Percentiles rank a stretch among this genome's conserved stretches.
Conservation (phyloP, 768 basidiomycete species). For the Lactifluus hygrophoroides region DNA sequence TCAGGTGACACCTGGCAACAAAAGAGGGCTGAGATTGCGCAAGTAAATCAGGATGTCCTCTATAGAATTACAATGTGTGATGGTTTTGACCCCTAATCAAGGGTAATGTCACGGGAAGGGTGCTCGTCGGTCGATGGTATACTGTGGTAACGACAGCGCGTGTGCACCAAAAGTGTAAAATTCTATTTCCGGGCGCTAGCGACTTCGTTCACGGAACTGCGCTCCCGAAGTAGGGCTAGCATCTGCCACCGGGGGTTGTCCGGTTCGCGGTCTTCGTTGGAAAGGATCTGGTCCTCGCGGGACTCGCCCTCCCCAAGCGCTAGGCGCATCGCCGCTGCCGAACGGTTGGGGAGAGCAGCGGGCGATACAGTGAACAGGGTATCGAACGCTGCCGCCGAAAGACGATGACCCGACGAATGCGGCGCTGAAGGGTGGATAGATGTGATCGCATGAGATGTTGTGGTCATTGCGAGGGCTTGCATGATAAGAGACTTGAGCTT, state of each 20-base stretch:
- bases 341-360: slow-evolving; percentile 68
- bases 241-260: slow-evolving; percentile 71
- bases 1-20: too few relatives aligned
- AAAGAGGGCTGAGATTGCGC: background rate
- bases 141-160: background rate
- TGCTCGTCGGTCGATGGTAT: background rate
- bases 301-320: slow-evolving; percentile 47
- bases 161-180: background rate
- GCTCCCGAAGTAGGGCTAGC: slow-evolving; percentile 61
- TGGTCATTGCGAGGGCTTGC: slow-evolving; percentile 68
- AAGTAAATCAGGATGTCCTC: background rate
- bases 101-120: background rate
- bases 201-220: slow-evolving; percentile 51
- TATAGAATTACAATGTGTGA: background rate
- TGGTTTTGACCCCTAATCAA: background rate
- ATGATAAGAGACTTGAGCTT: slow-evolving; percentile 80
- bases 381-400: slow-evolving; percentile 65
- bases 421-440: slow-evolving; percentile 56
- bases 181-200: slow-evolving; percentile 41
- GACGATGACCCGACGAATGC: slow-evolving; percentile 33
- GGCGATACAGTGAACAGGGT: slow-evolving; percentile 71
- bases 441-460: slow-evolving; percentile 65
- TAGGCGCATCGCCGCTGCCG: slow-evolving; percentile 68
- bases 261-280: slow-evolving; percentile 47
- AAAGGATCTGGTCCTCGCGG: slow-evolving; percentile 49